phyloP scores from a whole-genome alignment of 257 asterid species.

The Solanum chmielewskii region DNA sequence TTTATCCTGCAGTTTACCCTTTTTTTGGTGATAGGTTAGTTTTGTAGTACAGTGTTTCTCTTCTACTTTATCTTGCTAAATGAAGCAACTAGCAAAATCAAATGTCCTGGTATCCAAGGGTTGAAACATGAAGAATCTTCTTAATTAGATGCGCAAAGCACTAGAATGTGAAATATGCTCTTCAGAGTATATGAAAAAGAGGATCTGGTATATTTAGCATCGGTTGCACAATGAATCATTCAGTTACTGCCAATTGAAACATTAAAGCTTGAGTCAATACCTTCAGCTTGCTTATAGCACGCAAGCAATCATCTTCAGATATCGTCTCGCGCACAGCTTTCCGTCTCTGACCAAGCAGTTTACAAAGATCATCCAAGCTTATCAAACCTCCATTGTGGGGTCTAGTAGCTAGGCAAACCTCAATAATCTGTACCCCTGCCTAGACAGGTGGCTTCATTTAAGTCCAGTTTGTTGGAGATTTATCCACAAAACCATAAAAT shows the following conservation, averaged over 20 bases:
- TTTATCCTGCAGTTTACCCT: not conserved
- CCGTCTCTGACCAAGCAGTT: slow-evolving; percentile 68
- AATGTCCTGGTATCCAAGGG: not conserved
- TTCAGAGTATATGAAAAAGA: not conserved
- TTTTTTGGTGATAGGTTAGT: not conserved
- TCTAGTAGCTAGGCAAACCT: slow-evolving; percentile 82
- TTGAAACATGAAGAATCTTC: not conserved
- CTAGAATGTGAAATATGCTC: not conserved
- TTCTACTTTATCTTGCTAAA: not conserved
- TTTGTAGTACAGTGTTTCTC: not conserved
- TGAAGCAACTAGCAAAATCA: not conserved
- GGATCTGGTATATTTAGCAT: not conserved
- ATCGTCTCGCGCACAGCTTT: slow-evolving; percentile 79
- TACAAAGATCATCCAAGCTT: slow-evolving; percentile 82
- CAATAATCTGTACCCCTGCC: slow-evolving; percentile 96
- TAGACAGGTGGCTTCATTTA: slow-evolving; percentile 23
- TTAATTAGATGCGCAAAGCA: not conserved
- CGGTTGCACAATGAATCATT: not conserved
- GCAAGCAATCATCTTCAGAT: slow-evolving; percentile 94
- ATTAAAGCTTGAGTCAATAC: slow-evolving; percentile 19
- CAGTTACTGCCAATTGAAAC: not conserved
- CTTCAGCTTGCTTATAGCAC: slow-evolving; percentile 97
- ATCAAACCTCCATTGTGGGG: slow-evolving; percentile 85
- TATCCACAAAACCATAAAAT: not conserved
- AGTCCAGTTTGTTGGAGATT: not conserved